Evolutionary conservation across 1,139 yeast species (phyloP), one percentile per base, ranked within the genome.

Genomic region (Arxiozyma telluris): DNA sequence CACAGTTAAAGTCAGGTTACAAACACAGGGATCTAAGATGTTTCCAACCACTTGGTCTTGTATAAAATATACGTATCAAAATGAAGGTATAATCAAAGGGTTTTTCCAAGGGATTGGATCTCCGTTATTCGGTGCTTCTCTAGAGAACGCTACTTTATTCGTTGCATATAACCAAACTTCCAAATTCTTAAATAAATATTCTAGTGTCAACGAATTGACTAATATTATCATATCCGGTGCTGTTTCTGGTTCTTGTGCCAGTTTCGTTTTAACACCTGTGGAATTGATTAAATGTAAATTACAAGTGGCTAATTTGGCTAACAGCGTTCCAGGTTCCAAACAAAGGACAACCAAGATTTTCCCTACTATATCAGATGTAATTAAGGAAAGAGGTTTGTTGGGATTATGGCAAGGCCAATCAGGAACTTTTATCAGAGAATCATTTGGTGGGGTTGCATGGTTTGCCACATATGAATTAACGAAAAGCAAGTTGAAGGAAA

Each of bases 401-500:
- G 87, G 87, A 0, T 72, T 84, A 57, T 91, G 96, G 96, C 81
- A 80, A 57, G 98, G 98, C 1, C 90, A 90, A 60, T 74, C 82
- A 0, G 84, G 95, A n/a, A 91, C 98, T 0, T 72, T 89, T 54
- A 59, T 87, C 2, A 77, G 98, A 63, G 98, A 91, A 68, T 78
- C 88, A 43, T 84, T 90, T 27, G 98, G 98, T 7, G 87, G 96
- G 1, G 88, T 96, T 4, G 83, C 93, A 3, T 91, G 97, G 97
- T 91, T 91, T 71, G 94, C 96, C 0, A 81, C 93, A 41, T 89
- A 89, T 67, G 96, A 89, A 66, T 72, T 76, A 50, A 71, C 80
- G 45, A 73, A 77, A 45, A 69, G 69, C 5, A 61, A 68, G 34
- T 73, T 84, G 52, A 72, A 74, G 54, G 56, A 61, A 23, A 62